These are phyloP conservation scores for Davidsoniella eucalypti DNA, from an alignment of 2,329 filamentous ascomycete genomes.

Conservation along the genomic window DNA sequence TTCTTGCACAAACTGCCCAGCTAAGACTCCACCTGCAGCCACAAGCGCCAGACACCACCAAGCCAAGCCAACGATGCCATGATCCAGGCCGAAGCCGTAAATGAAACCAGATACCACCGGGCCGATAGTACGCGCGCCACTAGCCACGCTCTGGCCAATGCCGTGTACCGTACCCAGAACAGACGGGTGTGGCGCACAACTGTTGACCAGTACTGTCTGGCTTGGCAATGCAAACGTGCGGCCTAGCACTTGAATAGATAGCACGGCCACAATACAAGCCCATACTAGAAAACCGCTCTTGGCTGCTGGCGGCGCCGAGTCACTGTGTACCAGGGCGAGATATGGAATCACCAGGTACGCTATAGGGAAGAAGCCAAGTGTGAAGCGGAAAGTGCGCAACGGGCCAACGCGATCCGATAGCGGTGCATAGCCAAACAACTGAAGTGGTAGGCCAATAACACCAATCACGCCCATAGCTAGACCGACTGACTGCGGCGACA, in stretches of 20 bases:
- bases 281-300: slow-evolving; percentile 44
- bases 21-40: slow-evolving; percentile 30
- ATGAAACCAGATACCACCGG: slow-evolving; percentile 43
- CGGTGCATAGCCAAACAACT: slow-evolving; percentile 46
- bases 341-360: slow-evolving; percentile 56
- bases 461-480: slow-evolving; percentile 63
- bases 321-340: slow-evolving; percentile 48
- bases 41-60: slow-evolving; percentile 39
- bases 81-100: slow-evolving; percentile 41
- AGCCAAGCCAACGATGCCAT: slow-evolving; percentile 39
- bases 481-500: slow-evolving; percentile 55
- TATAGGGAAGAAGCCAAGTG: slow-evolving; percentile 52
- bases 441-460: slow-evolving; percentile 52
- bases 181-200: slow-evolving; percentile 31
- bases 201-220: slow-evolving; percentile 31
- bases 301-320: slow-evolving; percentile 30
- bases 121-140: slow-evolving; percentile 41
- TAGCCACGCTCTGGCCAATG: slow-evolving; percentile 40
- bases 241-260: slow-evolving; percentile 48
- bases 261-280: slow-evolving; percentile 44
- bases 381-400: slow-evolving; percentile 49
- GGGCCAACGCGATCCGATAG: slow-evolving; percentile 53
- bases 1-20: slow-evolving; percentile 40
- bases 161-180: slow-evolving; percentile 33
- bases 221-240: slow-evolving; percentile 43